Evolutionary conservation across 352 stramenopile genomes (phyloP).

Genomic region (Phytopythium aichiense): DNA sequence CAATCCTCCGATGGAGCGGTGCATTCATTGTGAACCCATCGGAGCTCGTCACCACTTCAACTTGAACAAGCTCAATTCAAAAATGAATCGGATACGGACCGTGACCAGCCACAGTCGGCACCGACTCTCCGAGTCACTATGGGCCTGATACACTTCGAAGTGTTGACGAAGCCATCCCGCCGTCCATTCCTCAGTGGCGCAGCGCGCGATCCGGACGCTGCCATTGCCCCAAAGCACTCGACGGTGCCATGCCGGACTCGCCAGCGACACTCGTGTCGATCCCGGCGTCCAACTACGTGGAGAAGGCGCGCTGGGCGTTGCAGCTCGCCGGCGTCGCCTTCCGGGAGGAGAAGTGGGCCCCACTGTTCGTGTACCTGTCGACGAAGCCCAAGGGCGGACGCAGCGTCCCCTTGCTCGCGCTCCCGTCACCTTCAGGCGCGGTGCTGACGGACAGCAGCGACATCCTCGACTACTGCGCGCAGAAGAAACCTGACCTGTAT

Average conservation of each 20-base stretch:
- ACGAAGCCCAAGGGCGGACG: constrained; percentile 40
- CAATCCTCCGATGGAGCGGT: no score
- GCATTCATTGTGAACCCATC: no score
- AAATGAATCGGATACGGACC: neutral
- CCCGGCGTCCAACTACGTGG: constrained; percentile 51
- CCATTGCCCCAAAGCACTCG: neutral
- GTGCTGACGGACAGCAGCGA: constrained; percentile 35
- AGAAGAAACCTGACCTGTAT: constrained; percentile 28
- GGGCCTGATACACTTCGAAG: no score
- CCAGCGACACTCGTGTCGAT: constrained; percentile 38
- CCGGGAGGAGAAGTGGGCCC: constrained; percentile 38
- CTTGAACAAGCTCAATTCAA: neutral
- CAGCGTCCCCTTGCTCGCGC: constrained; percentile 37
- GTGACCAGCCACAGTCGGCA: neutral
- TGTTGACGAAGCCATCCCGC: no score
- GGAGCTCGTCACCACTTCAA: neutral
- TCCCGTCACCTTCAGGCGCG: constrained; percentile 8
- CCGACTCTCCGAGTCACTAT: neutral
- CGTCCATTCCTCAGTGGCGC: neutral
- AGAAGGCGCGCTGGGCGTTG: constrained; percentile 58
- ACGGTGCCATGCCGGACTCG: neutral
- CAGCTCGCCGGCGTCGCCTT: constrained; percentile 37
- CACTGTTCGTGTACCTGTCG: constrained; percentile 36
- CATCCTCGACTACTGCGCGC: constrained; percentile 41
- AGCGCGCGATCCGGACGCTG: neutral